Percentiles rank a stretch among this genome's conserved stretches.
phyloP scores from a whole-genome alignment of 805 yeast species.

The Candida anglica region DNA sequence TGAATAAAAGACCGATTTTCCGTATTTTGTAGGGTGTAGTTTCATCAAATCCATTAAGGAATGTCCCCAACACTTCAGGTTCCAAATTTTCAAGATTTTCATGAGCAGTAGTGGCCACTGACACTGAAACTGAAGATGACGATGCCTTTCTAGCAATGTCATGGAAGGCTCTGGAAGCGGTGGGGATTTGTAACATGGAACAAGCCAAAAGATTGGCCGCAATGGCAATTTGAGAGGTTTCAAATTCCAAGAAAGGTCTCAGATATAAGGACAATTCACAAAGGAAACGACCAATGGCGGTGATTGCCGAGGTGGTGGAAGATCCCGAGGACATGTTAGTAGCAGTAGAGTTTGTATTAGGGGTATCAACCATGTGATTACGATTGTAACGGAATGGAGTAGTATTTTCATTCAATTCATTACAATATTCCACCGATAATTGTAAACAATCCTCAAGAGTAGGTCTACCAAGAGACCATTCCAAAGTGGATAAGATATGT shows the following conservation, averaged over 20 bases:
- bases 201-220: constrained; percentile 52
- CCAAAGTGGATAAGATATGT: constrained; percentile 65
- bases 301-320: constrained; percentile 45
- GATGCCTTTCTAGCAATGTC: constrained; percentile 11
- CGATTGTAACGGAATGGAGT: constrained; percentile 22
- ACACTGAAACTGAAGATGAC: not conserved
- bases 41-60: constrained; percentile 43
- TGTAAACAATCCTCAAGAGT: constrained; percentile 50
- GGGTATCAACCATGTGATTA: too few relatives aligned
- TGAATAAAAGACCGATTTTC: constrained; percentile 39
- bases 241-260: constrained; percentile 41
- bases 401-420: constrained; percentile 14
- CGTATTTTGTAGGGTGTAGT: constrained; percentile 39
- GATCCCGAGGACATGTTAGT: constrained; percentile 8
- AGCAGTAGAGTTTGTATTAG: constrained; percentile 2
- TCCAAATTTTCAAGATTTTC: constrained; percentile 37
- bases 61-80: constrained; percentile 44
- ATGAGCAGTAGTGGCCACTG: constrained; percentile 8
- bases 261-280: constrained; percentile 53
- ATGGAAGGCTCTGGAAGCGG: constrained; percentile 35
- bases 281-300: constrained; percentile 51
- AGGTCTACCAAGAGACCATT: constrained; percentile 44
- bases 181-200: constrained; percentile 46
- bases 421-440: constrained; percentile 30
- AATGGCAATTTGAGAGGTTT: constrained; percentile 44